Base-by-base conservation (phyloP, 331 rosid species). In the Malus hybrid region DNA sequence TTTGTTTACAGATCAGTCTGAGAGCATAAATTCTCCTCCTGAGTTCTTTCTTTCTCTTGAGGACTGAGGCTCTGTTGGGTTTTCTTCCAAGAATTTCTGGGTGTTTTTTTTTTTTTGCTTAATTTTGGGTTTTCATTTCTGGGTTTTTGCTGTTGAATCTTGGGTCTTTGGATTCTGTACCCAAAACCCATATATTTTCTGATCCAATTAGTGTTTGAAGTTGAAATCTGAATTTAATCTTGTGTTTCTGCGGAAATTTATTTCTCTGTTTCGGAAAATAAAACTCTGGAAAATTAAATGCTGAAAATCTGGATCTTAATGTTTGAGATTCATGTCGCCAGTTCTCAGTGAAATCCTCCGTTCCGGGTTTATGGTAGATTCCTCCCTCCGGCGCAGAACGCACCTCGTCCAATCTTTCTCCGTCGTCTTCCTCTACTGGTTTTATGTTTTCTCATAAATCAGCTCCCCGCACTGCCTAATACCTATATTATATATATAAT, bases 371-470 rank as follows among this genome's bases (percentile, higher is more conserved):
- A 86, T 88, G 82, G 82, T 90, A 62, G 81, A 88, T 81, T 93
- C 98, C 74, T 79, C 96, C 31, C 85, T 87, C 34, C 77, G 91
- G 63, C 93, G 92, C 79, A 82, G 90, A 77, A 92, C 94, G 83
- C 96, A 88, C 74, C 61, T 93, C 78, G 98, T 89, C 85, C 98
- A 93, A 81, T 93, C 98, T 59, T 90, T 93, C 90, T 93, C 98
- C 19, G 96, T 90, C 39, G 86, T 87, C 72, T 93, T 93, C 86
- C 98, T 93, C 39, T 86, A 93, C 74, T 93, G 98, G 98, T 93
- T 93, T 84, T 93, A 93, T 69, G 98, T 93, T 52, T 93, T 93
- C 28, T 92, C 97, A 88, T 77, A 80, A 84, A 72, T 27, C 56
- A 24, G 70, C 31, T 44, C 22, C 19, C 32, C 32, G 32, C 32